Base-by-base conservation (phyloP, 176 grass and related monocot genomes). In the Hsuehochloa calcarea region DNA sequence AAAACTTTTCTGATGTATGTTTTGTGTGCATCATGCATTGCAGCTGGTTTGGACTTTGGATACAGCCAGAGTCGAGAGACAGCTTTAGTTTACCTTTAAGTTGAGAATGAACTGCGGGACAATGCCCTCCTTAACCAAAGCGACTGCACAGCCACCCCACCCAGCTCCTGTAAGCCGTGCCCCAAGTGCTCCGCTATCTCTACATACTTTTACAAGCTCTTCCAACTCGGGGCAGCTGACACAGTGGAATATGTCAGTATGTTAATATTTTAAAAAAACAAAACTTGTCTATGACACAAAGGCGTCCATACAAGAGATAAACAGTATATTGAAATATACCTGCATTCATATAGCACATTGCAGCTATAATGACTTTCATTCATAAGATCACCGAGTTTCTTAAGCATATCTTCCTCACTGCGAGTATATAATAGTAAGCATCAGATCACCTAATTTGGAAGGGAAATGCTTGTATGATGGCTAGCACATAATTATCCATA, bases 321-420 rank as follows among this genome's bases (percentile, higher is more conserved):
- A 37, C 3, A 13, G 2, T 14, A 40, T 15, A 75, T 12, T 44
- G 17, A 68, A 68, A 29, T 72, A 49, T 90, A 98, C 96, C 96
- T 98, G 91, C 96, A 98, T 38, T 98, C 96, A 22, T 98, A 98
- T 20, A 98, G 84, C 55, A 95, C 90, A 63, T 93, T 98, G 81
- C 96, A 98, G 74, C 96, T 98, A 47, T 95, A 75, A 75, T 96
- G 96, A 68, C 91, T 95, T 70, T 96, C 93, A 34, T 92, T 96
- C 96, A 98, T 98, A 76, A 98, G 93, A 78, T 94, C 86, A 25
- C 96, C 93, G 1, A 98, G 89, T 61, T 80, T 89, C 44, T 89
- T 91, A 31, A 98, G 93, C 86, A 85, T 91, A 43, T 94, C 90
- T 82, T 94, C 93, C 2, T 92, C 91, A 26, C 93, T 98, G 84